A percentile compares a stretch with the other conserved stretches of the same genome.
phyloP scores from a whole-genome alignment of 1,284 basidiomycete species.

The Ustilago trichophora region DNA sequence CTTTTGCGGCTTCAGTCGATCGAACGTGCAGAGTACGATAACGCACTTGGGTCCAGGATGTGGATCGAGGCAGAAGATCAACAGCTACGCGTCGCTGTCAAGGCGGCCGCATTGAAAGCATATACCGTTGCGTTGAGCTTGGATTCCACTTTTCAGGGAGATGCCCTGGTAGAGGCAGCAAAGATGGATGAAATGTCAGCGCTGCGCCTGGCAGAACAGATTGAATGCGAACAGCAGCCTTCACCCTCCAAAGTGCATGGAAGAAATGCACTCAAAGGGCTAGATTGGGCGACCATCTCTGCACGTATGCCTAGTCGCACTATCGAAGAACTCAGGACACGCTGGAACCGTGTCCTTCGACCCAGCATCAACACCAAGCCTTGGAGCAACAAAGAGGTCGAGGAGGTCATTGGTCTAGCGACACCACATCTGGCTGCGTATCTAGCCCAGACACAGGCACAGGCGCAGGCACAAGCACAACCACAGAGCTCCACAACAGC shows the following conservation, averaged over 20 bases:
- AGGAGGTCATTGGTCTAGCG: conserved; percentile 13
- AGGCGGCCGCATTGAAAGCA: conserved; percentile 23
- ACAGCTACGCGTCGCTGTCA: conserved; percentile 23
- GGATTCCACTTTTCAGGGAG: conserved; percentile 10
- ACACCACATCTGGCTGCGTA: conserved; percentile 10
- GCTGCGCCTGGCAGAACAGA: conserved; percentile 23
- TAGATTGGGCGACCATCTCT: conserved; percentile 38
- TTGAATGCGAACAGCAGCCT: conserved; percentile 7
- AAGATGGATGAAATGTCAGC: conserved; percentile 17
- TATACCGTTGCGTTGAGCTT: conserved; percentile 7
- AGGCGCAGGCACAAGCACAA: not conserved
- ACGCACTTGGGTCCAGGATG: conserved; percentile 16
- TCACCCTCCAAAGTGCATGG: not conserved
- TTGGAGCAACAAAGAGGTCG: conserved; percentile 18
- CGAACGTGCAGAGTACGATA: conserved; percentile 40
- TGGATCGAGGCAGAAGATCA: conserved; percentile 34
- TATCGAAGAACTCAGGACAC: conserved; percentile 30
- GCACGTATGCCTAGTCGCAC: conserved; percentile 19
- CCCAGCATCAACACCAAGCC: conserved; percentile 24
- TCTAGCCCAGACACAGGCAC: not conserved
- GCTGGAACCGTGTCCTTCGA: conserved; percentile 30
- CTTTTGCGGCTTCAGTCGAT: conserved; percentile 35
- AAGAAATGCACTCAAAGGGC: not conserved
- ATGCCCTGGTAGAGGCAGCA: conserved; percentile 19
- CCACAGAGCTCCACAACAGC: not conserved